Evolutionary conservation across 2,329 filamentous ascomycete species (phyloP), one percentile per base, ranked within the genome.

Genomic region (Colletotrichum horii): DNA sequence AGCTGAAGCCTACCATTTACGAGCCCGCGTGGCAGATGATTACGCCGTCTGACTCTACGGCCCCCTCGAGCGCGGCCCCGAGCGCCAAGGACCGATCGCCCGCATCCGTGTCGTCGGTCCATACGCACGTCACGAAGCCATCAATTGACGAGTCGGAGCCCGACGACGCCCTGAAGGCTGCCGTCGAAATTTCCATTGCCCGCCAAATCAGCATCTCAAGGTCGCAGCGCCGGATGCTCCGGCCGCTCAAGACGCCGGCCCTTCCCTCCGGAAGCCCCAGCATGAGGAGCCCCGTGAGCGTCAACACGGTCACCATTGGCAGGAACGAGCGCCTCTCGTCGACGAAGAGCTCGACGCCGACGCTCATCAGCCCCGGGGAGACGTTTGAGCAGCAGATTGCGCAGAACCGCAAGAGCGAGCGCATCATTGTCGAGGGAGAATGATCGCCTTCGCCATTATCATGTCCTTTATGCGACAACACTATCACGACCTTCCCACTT

Each of bases 161-260:
- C 1, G 85, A 88, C 77, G 81, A 82, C 26, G 86, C 84, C 8
- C 82, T 90, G 16, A 88, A 89, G 77, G 88, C 88, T 58, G 90
- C 92, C 3, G 91, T 93, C 6, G 90, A 93, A 82, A 87, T 93
- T 61, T 93, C 92, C 3, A 94, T 94, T 78, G 92, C 92, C 1
- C 87, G 93, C 2, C 92, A 94, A 81, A 93, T 94, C 78, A 93
- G 90, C 78, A 86, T 94, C 30, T 93, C 91, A 15, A 85, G 89
- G 15, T 88, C 92, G 82, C 93, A 94, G 82, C 87, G 90, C 22
- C 88, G 89, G 79, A 84, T 93, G 77, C 84, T 93, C 22, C 87
- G 89, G n/a, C 90, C 91, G 15, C 83, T 92, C 52, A 85, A 88
- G 79, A 84, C 83, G 26, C 82, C 78, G 67, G 56, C 74, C 66